Base-by-base conservation (phyloP, 2,329 filamentous ascomycete genomes). In the Zelopaecilomyces penicillatus region DNA sequence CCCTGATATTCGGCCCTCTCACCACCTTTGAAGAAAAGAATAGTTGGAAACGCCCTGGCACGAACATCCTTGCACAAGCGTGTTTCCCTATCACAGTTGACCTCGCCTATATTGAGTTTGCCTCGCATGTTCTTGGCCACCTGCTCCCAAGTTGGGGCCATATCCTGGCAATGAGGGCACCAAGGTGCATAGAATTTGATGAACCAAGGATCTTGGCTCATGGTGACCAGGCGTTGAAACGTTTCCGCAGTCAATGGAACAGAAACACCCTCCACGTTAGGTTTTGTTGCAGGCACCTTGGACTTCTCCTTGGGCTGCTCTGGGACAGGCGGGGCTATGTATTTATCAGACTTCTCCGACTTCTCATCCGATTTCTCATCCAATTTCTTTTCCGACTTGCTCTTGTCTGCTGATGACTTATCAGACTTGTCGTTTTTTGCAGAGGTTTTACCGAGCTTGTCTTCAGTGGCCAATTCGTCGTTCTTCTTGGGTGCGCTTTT, bases 101-200 rank as follows among this genome's bases (percentile, higher is more conserved):
- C 91, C 64, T 97, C 90, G 48, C 91, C 93, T 57, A 98, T 75
- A 60, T 97, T 96, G 47, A 98, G 78, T 52, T 80, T 82, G 37
- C 85, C 86, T 64, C 89, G 80, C 87, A 96, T 93, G 59, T 91
- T 87, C 61, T 90, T 89, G 37, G 86, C 86, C 66, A 98, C 80
- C 57, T 91, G 85, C 50, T 81, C 73, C 93, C 93, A 98, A 52
- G 82, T 89, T 3, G 93, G 86, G 32, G 85, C 87, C 75, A 98
- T 81, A 33, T 87, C 87, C 67, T 95, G 87, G 65, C 94, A 98
- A 66, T 98, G 93, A 54, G 83, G 81, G 64, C 93, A 98, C 93
- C 91, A 97, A 5, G 93, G 94, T 12, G 88, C 90, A 63, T 96
- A 97, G 63, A 98, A 97, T 66, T 98, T 98, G 73, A 98, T 82